Percentiles rank a stretch among this genome's conserved stretches.
These are phyloP conservation scores for Entomortierella chlamydospora DNA, from an alignment of 192 early-diverging fungal species.

Conservation along the genomic window DNA sequence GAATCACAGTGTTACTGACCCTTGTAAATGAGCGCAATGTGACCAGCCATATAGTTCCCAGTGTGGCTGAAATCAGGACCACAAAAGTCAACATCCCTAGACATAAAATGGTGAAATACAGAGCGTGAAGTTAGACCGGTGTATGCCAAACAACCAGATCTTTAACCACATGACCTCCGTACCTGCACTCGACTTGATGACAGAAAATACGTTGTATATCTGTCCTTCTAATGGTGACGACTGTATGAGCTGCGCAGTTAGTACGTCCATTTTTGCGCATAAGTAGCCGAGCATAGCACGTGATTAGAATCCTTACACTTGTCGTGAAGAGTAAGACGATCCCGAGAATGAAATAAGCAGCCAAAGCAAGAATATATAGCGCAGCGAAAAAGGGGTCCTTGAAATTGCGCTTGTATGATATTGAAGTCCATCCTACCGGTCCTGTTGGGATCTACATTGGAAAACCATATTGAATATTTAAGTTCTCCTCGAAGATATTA, in stretches of 20 bases:
- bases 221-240: slow-evolving; percentile 46
- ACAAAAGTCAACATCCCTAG: slow-evolving; percentile 48
- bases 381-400: slow-evolving; percentile 64
- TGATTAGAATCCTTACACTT: slow-evolving; percentile 51
- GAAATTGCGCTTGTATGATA: slow-evolving; percentile 57
- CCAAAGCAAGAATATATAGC: slow-evolving; percentile 51
- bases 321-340: slow-evolving; percentile 63
- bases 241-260: slow-evolving; percentile 11
- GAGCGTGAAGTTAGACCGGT: too few species aligned
- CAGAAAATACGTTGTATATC: slow-evolving; percentile 54
- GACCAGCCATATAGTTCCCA: slow-evolving; percentile 42
- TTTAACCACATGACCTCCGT: background rate
- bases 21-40: slow-evolving; percentile 38
- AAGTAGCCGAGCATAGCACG: too few species aligned
- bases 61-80: slow-evolving; percentile 34
- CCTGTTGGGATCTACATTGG: slow-evolving; percentile 36
- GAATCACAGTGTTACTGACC: slow-evolving; percentile 1
- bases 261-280: slow-evolving; percentile 1
- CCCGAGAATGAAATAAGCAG: slow-evolving; percentile 54
- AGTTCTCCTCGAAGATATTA: too few species aligned
- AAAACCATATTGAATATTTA: too few species aligned
- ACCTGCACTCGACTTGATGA: slow-evolving; percentile 64
- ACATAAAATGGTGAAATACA: background rate
- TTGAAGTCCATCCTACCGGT: slow-evolving; percentile 56
- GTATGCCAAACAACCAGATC: background rate